These are phyloP conservation scores for Boechera divaricarpa DNA, from an alignment of 345 rosid species.

Conservation along the genomic window DNA sequence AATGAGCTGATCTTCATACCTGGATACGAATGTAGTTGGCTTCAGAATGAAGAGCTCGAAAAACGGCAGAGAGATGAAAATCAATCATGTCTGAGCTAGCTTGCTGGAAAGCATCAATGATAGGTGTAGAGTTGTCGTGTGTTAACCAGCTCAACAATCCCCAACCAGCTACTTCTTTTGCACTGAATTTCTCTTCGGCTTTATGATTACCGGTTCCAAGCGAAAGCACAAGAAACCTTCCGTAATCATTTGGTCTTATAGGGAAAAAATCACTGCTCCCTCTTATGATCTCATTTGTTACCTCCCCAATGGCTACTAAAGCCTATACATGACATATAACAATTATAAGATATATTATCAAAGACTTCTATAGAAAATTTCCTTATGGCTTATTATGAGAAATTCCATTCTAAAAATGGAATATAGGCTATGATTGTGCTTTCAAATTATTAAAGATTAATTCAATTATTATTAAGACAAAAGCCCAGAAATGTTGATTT, in stretches of 20 bases:
- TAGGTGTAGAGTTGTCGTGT: constrained; percentile 53
- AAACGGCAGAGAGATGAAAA: constrained; percentile 56
- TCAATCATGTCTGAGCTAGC: constrained; percentile 77
- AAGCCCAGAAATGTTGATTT: not conserved
- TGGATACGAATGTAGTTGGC: constrained; percentile 50
- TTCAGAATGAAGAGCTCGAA: constrained; percentile 54
- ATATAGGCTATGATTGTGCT: not conserved
- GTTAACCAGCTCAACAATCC: constrained; percentile 72
- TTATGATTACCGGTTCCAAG: constrained; percentile 64
- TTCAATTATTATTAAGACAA: not conserved
- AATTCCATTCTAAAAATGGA: not conserved
- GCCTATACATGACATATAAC: constrained; percentile 44
- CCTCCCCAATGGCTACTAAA: constrained; percentile 58
- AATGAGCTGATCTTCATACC: constrained; percentile 14
- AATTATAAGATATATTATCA: not conserved
- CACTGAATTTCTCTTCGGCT: constrained; percentile 48
- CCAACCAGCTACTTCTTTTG: constrained; percentile 62
- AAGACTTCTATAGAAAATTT: not conserved
- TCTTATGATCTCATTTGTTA: constrained; percentile 51
- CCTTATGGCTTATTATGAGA: not conserved
- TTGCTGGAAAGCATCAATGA: constrained; percentile 62
- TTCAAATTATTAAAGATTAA: not conserved
- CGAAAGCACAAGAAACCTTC: constrained; percentile 59
- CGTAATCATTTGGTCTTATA: constrained; percentile 53
- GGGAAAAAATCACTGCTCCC: constrained; percentile 53